Evolutionary conservation across 805 yeast species (phyloP).

Genomic region (Nakazawaea pomicola): DNA sequence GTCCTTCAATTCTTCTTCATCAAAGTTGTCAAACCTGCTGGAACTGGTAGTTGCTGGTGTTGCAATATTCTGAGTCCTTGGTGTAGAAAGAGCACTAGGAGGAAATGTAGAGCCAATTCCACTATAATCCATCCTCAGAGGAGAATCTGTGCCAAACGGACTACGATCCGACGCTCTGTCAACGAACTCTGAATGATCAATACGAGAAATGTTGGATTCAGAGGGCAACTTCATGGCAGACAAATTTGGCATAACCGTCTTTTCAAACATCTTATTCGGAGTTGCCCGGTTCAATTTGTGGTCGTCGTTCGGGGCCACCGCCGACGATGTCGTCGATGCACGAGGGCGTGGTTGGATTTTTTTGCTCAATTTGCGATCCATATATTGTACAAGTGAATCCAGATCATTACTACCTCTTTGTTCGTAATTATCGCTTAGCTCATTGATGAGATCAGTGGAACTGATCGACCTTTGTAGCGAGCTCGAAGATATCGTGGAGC

Average conservation of each 20-base stretch:
- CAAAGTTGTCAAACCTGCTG: constrained; percentile 1
- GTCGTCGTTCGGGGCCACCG: neutral
- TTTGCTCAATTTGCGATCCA: constrained; percentile 11
- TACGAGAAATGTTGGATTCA: neutral
- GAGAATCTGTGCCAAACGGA: constrained; percentile 2
- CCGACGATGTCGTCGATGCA: constrained; percentile 6
- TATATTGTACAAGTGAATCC: constrained; percentile 11
- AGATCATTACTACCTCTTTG: constrained; percentile 6
- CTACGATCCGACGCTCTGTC: neutral
- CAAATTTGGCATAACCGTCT: neutral
- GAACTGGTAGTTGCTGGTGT: constrained; percentile 3
- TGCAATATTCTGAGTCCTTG: neutral
- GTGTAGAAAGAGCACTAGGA: neutral
- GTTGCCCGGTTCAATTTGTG: neutral
- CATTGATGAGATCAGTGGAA: neutral
- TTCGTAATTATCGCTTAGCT: too few species aligned
- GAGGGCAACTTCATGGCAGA: constrained; percentile 3
- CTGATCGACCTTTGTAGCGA: constrained; percentile 2
- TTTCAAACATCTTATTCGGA: too few species aligned
- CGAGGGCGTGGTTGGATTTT: neutral
- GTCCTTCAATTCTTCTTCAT: constrained; percentile 8
- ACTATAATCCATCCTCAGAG: too few species aligned
- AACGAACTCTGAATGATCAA: neutral
- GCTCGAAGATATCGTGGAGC: neutral
- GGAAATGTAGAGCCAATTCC: too few species aligned